Evolutionary conservation across 164 flowering plant genomes (phyloP), one percentile per base, ranked within the genome.

Genomic region (Malania oleifera): DNA sequence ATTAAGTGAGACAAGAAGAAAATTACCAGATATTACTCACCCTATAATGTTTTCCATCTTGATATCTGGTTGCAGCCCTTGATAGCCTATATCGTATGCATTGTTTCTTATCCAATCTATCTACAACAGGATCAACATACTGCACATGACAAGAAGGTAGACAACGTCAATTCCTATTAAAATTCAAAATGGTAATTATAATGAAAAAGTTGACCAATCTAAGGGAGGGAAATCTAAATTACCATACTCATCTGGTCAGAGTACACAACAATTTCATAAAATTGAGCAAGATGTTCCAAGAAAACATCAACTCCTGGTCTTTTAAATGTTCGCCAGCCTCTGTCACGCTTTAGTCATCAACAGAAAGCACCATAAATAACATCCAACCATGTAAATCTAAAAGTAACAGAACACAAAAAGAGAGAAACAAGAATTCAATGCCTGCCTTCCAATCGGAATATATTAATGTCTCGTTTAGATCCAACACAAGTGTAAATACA

Each of bases 251-350:
- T 67, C 73, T 89, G 83, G 68, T 92, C 98, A 17, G 93, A 73
- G 51, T 87, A 92, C 25, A 92, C 76, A 38, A 92, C 82, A 70
- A 92, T 82, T 75, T 92, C 98, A 76, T 83, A 89, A 56, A 76
- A 89, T 51, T 81, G 82, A 8, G 84, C 87, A 38, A 92, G 80
- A 68, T 86, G 91, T 65, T 87, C 82, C 79, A 92, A 70, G 71
- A 92, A 92, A 25, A 80, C 83, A 77, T 92, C 97, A 59, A 87
- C 96, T 58, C 98, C 98, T 57, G 98, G 97, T 66, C 98, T 77
- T 73, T 92, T 89, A 63, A 89, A 84, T 24, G 98, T 92, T 62
- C 87, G 73, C 97, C 98, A 92, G 43, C 98, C 98, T 74, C 91
- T 75, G 11, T 92, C 98, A 64, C 98, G 91, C 97, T 92, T 69